A percentile compares a stretch with the other conserved stretches of the same genome.
Conservation (phyloP, 2,329 filamentous ascomycete species). For the Trichoderma polysporum region DNA sequence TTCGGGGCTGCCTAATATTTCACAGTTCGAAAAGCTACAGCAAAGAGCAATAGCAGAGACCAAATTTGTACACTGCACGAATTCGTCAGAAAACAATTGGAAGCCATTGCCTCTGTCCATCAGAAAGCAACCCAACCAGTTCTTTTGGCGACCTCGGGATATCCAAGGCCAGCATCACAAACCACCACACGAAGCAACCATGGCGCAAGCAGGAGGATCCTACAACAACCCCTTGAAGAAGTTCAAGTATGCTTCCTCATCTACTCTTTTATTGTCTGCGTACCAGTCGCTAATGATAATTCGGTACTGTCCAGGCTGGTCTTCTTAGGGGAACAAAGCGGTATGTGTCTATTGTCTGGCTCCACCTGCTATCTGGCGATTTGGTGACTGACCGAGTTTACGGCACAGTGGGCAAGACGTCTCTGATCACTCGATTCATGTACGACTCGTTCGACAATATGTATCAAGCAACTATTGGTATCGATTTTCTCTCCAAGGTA, state of each 20-base stretch:
- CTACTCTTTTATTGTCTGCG: neutral
- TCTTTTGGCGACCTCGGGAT: neutral
- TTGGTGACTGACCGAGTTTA: constrained; percentile 28
- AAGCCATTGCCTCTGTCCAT: neutral
- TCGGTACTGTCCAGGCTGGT: constrained; percentile 66
- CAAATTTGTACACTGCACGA: neutral
- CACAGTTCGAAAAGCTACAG: neutral
- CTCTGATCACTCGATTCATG: constrained; percentile 98
- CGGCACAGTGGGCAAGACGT: constrained; percentile 93
- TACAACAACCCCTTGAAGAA: constrained; percentile 99
- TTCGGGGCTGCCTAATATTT: constrained; percentile 8
- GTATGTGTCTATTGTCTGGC: constrained; percentile 53
- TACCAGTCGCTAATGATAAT: constrained; percentile 14
- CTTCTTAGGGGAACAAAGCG: constrained; percentile 97
- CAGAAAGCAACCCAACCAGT: constrained; percentile 5
- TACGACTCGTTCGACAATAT: constrained; percentile 99
- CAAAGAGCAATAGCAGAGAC: neutral
- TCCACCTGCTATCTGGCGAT: constrained; percentile 11
- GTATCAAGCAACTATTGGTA: constrained; percentile 98
- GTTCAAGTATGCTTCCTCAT: constrained; percentile 73
- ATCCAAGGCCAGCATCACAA: constrained; percentile 4
- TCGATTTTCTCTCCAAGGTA: constrained; percentile 98
- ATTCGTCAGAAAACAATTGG: neutral
- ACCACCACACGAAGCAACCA: constrained; percentile 42
- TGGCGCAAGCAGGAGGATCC: constrained; percentile 80